Percentiles rank a stretch among this genome's conserved stretches.
Conservation (phyloP, 371 early-diverging fungal species). For the Encephalitozoon romaleae region DNA sequence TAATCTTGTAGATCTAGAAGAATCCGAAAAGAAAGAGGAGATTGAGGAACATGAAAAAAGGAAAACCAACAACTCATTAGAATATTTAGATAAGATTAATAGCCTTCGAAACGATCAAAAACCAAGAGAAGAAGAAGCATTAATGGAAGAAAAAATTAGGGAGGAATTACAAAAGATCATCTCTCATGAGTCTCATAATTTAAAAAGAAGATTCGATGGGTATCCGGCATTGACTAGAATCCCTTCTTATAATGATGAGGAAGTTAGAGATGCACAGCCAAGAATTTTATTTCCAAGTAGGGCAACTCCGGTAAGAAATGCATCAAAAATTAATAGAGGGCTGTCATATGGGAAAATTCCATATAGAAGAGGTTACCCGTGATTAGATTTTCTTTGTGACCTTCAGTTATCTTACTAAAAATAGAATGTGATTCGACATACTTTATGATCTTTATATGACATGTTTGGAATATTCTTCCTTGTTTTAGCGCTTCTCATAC, state of each 20-base stretch:
- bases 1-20: not conserved
- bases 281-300: not conserved
- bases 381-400: not conserved
- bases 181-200: not conserved
- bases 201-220: not conserved
- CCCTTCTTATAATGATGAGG: not conserved
- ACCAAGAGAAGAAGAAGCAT: not conserved
- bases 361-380: not conserved
- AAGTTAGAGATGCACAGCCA: not conserved
- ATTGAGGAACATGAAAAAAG: not conserved
- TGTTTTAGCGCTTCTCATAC: too few species aligned
- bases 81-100: not conserved
- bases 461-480: not conserved
- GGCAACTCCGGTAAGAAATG: not conserved
- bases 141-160: not conserved
- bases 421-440: not conserved
- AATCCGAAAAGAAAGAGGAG: not conserved
- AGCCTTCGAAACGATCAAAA: not conserved
- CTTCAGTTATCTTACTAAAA: not conserved
- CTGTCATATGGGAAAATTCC: not conserved
- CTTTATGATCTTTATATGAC: too few species aligned
- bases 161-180: not conserved
- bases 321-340: not conserved
- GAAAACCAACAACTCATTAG: not conserved
- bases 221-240: not conserved